phyloP scores from a whole-genome alignment of 371 early-diverging fungal genomes.

The Umbelopsis sp. region DNA sequence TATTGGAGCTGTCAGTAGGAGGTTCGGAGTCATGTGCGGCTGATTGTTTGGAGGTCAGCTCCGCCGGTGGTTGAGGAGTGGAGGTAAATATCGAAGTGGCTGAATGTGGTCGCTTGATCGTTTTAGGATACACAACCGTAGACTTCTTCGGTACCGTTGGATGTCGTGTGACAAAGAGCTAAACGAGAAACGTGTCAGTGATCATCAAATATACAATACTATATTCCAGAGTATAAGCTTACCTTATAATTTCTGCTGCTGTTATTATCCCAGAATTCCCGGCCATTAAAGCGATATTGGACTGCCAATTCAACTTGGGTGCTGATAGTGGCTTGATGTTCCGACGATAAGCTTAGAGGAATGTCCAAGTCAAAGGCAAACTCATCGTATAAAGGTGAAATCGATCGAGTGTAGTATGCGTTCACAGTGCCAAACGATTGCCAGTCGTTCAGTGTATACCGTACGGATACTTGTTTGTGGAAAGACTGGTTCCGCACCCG shows the following conservation, averaged over 20 bases:
- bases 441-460: conserved; percentile 4
- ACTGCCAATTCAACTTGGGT: conserved; percentile 50
- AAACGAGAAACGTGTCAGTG: neutral
- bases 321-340: conserved; percentile 19
- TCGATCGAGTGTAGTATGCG: neutral
- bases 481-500: conserved; percentile 7
- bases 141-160: neutral
- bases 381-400: conserved; percentile 1
- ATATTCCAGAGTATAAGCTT: too few species aligned
- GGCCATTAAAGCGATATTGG: conserved; percentile 56
- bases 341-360: neutral
- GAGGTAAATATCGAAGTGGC: conserved; percentile 4
- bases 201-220: neutral
- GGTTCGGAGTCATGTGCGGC: neutral
- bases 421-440: neutral
- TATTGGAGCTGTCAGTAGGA: conserved; percentile 1
- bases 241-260: conserved; percentile 58
- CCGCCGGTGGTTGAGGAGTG: conserved; percentile 2
- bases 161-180: conserved; percentile 11
- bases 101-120: conserved; percentile 20
- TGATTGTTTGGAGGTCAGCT: neutral
- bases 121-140: conserved; percentile 12
- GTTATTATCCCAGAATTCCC: conserved; percentile 80
- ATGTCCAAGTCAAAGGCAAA: conserved; percentile 11
- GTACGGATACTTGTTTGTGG: conserved; percentile 2